Base-by-base conservation (phyloP, 176 grass and related monocot species). In the Musa acuminata region DNA sequence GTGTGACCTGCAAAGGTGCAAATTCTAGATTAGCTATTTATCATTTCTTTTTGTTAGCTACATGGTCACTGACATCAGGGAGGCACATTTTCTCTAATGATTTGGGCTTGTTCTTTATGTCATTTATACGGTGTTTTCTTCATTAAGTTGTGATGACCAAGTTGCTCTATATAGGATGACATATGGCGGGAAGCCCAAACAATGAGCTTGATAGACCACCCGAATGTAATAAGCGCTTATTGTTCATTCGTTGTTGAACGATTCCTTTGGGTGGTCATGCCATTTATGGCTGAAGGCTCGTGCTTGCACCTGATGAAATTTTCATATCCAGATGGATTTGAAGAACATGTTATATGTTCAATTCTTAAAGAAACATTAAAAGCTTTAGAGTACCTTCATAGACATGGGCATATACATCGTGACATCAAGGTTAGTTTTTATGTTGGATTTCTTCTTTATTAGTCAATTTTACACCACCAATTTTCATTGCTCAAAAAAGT, bases 281-380 rank as follows among this genome's bases (percentile, higher is more conserved):
- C 95, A 80, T 99, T 94, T 80, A 99, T 99, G 95, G 82, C 84
- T 7, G 95, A 94, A 74, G 95, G 95, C 66, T 99, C 95, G 6
- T 99, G 95, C 82, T 84, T 99, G 77, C 95, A 99, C 78, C 83
- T 99, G 71, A 99, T 99, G 95, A 99, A 99, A 82, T 86, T 91
- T 48, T 83, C 91, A 53, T 87, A 89, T 83, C 75, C 91, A 60
- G 91, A 99, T 48, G 95, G 95, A 77, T 99, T 99, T 19, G 95
- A 99, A 73, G 95, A 99, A 52, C 91, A 66, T 26, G 76, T 99
- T 70, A 99, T 99, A 35, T 86, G 78, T 21, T 99, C 91, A 67
- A 89, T 99, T 80, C 82, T 99, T 77, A 99, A 99, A 74, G 95
- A 99, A 89, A 89, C 90, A 77, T 84, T 99, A 62, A 99, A 94